These are phyloP conservation scores for Heliamphora exappendiculata DNA, from an alignment of 148 eudicot species.

Conservation along the genomic window DNA sequence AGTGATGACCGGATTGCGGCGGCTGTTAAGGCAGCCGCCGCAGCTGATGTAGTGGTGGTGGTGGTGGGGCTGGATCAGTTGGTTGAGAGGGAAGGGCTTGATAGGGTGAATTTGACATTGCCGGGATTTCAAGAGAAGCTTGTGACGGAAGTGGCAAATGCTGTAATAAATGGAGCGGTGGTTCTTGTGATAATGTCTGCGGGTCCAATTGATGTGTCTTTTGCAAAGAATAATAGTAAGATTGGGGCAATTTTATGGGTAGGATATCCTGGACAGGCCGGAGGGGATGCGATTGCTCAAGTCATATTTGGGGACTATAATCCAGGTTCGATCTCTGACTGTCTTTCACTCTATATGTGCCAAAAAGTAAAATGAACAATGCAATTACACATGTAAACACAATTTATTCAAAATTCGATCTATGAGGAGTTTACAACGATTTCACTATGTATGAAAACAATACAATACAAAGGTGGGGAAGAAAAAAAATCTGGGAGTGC, in stretches of 20 bases:
- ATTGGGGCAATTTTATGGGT: slow-evolving; percentile 42
- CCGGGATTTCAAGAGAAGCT: slow-evolving; percentile 34
- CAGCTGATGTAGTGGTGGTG: slow-evolving; percentile 19
- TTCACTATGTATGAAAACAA: too few species aligned
- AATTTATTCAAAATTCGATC: too few species aligned
- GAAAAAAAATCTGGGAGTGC: too few species aligned
- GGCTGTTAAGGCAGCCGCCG: slow-evolving; percentile 16
- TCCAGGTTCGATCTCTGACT: slow-evolving; percentile 7
- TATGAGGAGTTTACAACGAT: too few species aligned
- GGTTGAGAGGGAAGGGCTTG: slow-evolving; percentile 27
- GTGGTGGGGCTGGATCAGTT: slow-evolving; percentile 38
- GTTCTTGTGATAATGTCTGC: slow-evolving; percentile 37
- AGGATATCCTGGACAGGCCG: slow-evolving; percentile 44
- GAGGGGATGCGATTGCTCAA: slow-evolving; percentile 41
- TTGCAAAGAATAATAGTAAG: slow-evolving; percentile 20
- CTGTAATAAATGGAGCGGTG: slow-evolving; percentile 18
- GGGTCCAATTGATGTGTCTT: slow-evolving; percentile 31
- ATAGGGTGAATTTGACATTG: slow-evolving; percentile 27
- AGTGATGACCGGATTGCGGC: not conserved
- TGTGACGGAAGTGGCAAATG: slow-evolving; percentile 20
- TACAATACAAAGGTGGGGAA: too few species aligned
- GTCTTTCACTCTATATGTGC: too few species aligned
- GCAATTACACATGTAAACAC: too few species aligned
- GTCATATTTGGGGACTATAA: slow-evolving; percentile 30
- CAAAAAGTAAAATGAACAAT: too few species aligned